Evolutionary conservation across 108 stramenopile species (phyloP).

Genomic region (Nitzschia palea): DNA sequence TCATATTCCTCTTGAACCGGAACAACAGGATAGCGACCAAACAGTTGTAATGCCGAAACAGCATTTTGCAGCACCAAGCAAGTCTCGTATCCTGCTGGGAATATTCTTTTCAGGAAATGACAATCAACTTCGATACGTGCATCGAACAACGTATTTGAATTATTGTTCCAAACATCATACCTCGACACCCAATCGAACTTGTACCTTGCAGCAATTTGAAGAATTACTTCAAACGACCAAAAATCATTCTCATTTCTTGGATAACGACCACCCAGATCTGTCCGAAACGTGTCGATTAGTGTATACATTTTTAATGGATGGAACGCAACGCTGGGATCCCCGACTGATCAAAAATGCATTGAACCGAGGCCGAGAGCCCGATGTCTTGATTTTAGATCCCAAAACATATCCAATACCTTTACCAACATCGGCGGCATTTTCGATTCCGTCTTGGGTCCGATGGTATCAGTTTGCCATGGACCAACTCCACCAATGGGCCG

Average conservation of each 20-base stretch:
- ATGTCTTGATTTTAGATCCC: conserved; percentile 1
- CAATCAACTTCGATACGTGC: background rate
- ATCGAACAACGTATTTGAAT: background rate
- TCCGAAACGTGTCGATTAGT: conserved; percentile 2
- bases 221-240: too few species aligned
- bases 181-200: background rate
- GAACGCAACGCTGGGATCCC: too few species aligned
- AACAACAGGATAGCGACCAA: too few species aligned
- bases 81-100: too few species aligned
- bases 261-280: background rate
- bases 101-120: too few species aligned
- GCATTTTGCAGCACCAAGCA: too few species aligned
- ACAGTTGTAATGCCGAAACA: too few species aligned
- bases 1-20: too few species aligned
- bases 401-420: background rate
- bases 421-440: too few species aligned
- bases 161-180: background rate
- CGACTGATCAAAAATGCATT: background rate
- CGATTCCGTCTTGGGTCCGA: background rate
- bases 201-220: background rate
- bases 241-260: too few species aligned
- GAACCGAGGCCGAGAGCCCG: background rate
- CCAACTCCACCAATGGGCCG: background rate
- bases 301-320: background rate
- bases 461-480: background rate